Evolutionary conservation across 2,329 filamentous ascomycete species (phyloP).

Genomic region (Penicillium sp.): DNA sequence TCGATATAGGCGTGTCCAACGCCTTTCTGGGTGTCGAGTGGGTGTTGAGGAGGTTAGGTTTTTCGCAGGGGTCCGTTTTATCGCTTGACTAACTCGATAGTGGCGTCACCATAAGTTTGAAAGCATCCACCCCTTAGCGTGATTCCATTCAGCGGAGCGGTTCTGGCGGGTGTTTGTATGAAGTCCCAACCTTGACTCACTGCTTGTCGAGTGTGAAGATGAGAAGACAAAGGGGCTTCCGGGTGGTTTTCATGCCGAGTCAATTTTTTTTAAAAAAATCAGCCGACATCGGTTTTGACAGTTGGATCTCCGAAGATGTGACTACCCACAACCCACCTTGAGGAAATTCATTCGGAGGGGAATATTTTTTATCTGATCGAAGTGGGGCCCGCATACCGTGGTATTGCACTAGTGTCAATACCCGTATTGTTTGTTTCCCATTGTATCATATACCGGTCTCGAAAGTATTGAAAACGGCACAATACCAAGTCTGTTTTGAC

Average conservation of each 20-base stretch:
- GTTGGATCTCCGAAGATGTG: slow-evolving; percentile 7
- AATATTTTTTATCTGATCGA: slow-evolving; percentile 8
- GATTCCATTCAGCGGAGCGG: slow-evolving; percentile 6
- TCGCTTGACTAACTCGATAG: neutral
- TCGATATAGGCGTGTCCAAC: slow-evolving; percentile 5
- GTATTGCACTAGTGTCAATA: neutral
- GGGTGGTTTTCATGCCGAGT: slow-evolving; percentile 5
- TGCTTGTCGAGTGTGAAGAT: slow-evolving; percentile 4
- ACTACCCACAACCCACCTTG: slow-evolving; percentile 8
- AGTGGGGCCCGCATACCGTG: neutral
- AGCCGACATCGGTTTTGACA: slow-evolving; percentile 18
- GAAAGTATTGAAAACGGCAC: neutral
- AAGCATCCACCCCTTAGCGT: slow-evolving; percentile 9
- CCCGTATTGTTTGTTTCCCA: neutral
- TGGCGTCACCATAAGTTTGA: slow-evolving; percentile 5
- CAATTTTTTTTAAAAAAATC: neutral
- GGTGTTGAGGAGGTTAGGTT: slow-evolving; percentile 13
- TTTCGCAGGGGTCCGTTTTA: slow-evolving; percentile 5
- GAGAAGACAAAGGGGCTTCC: neutral
- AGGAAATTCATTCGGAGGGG: slow-evolving; percentile 8
- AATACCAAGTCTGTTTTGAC: neutral
- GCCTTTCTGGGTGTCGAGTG: slow-evolving; percentile 1
- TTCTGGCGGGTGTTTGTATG: neutral
- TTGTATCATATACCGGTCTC: neutral
- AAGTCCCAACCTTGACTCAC: neutral